These are phyloP conservation scores for Lactarius evosmus DNA, from an alignment of 768 basidiomycete species.

Conservation along the genomic window DNA sequence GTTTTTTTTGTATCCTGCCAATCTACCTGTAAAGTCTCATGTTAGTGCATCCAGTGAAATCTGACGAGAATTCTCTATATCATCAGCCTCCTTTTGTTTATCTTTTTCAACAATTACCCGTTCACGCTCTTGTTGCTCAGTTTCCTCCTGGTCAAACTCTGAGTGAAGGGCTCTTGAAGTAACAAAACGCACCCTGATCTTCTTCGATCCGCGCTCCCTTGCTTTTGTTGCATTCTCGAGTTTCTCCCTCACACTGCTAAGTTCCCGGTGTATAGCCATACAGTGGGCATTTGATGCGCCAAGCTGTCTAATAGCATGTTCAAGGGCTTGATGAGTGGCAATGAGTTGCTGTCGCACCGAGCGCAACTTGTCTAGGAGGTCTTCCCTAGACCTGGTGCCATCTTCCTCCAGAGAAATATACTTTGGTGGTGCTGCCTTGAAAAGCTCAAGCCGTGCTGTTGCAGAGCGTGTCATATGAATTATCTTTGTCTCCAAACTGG, in stretches of 20 bases:
- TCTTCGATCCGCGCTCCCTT: neutral
- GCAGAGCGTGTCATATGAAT: too few species aligned
- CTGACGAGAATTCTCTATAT: too few species aligned
- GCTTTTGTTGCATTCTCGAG: neutral
- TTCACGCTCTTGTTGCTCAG: neutral
- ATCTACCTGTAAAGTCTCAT: too few species aligned
- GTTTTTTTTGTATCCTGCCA: too few species aligned
- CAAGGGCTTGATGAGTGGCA: neutral
- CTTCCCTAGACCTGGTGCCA: too few species aligned
- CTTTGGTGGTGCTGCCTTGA: too few species aligned
- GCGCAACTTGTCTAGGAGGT: too few species aligned
- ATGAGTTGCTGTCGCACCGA: too few species aligned
- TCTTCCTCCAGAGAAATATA: too few species aligned
- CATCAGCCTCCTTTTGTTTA: neutral
- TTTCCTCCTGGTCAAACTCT: neutral
- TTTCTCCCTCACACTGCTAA: neutral
- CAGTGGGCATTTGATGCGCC: neutral
- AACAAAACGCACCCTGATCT: neutral
- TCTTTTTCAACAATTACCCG: neutral
- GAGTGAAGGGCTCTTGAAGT: neutral
- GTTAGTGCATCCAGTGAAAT: too few species aligned
- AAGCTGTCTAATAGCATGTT: neutral
- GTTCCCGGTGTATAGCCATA: neutral
- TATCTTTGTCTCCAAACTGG: too few species aligned
- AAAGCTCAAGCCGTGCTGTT: too few species aligned